Conservation (phyloP, 805 yeast species). For the Metschnikowia cubensis region DNA sequence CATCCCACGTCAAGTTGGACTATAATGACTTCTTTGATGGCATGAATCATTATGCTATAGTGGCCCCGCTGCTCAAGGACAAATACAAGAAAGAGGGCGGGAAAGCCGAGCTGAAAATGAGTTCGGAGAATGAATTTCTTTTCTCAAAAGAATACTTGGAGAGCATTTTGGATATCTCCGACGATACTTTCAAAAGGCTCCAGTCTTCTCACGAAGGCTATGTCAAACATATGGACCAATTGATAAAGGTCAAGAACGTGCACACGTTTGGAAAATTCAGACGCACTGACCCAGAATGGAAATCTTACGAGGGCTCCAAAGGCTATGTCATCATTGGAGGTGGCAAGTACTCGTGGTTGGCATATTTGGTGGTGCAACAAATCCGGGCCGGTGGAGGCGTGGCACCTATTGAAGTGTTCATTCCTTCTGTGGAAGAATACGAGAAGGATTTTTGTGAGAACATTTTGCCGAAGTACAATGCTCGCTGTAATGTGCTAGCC, state of each 20-base stretch:
- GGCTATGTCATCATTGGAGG: constrained; percentile 54
- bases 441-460: constrained; percentile 45
- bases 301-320: constrained; percentile 24
- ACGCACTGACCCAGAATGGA: constrained; percentile 39
- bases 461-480: constrained; percentile 41
- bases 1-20: not conserved
- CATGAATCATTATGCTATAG: constrained; percentile 33
- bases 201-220: constrained; percentile 36
- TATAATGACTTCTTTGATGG: constrained; percentile 24
- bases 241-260: constrained; percentile 24
- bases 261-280: constrained; percentile 35
- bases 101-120: constrained; percentile 43
- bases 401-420: constrained; percentile 50
- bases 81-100: constrained; percentile 36
- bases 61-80: constrained; percentile 36
- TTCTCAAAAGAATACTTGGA: constrained; percentile 46
- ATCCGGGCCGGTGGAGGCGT: constrained; percentile 40
- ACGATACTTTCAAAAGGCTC: constrained; percentile 28
- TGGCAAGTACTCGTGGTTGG: constrained; percentile 48
- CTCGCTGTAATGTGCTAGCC: constrained; percentile 45
- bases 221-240: constrained; percentile 26
- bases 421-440: constrained; percentile 42
- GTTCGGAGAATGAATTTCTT: constrained; percentile 36
- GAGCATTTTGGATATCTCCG: constrained; percentile 39
- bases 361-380: constrained; percentile 47